Percentiles rank a stretch among this genome's conserved stretches.
Conservation (phyloP, 1,139 yeast genomes). For the Yamadazyma blattariae region DNA sequence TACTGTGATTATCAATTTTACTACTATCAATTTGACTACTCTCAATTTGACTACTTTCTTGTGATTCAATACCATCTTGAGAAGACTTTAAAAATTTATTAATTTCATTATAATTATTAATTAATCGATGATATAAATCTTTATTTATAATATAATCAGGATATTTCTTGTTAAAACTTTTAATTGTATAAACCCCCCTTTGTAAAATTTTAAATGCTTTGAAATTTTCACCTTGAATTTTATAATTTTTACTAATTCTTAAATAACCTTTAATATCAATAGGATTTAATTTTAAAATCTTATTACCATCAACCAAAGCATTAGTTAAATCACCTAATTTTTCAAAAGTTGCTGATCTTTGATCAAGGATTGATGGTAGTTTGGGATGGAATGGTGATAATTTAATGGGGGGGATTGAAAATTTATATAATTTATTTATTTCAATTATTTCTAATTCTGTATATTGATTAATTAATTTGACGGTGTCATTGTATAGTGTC, state of each 20-base stretch:
- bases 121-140: slow-evolving; percentile 24
- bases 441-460: slow-evolving; percentile 14
- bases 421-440: slow-evolving; percentile 19
- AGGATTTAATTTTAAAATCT: slow-evolving; percentile 47
- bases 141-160: slow-evolving; percentile 23
- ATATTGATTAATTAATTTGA: slow-evolving; percentile 16
- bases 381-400: slow-evolving; percentile 27
- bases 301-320: slow-evolving; percentile 47
- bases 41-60: too few relatives aligned
- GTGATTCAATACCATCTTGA: too few relatives aligned
- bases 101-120: slow-evolving; percentile 21
- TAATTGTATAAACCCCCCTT: slow-evolving; percentile 37
- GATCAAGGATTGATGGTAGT: slow-evolving; percentile 36
- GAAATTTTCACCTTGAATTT: slow-evolving; percentile 22
- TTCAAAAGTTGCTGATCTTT: slow-evolving; percentile 58
- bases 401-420: slow-evolving; percentile 27
- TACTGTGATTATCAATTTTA: too few relatives aligned
- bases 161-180: slow-evolving; percentile 23
- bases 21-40: too few relatives aligned
- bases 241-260: slow-evolving; percentile 47
- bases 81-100: slow-evolving; percentile 17
- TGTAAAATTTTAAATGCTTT: slow-evolving; percentile 46
- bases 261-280: slow-evolving; percentile 59
- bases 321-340: slow-evolving; percentile 37
- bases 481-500: slow-evolving; percentile 19